Percentiles rank a stretch among this genome's conserved stretches.
These are phyloP conservation scores for Takashimella tepidaria DNA, from an alignment of 1,284 basidiomycete species.

Conservation along the genomic window DNA sequence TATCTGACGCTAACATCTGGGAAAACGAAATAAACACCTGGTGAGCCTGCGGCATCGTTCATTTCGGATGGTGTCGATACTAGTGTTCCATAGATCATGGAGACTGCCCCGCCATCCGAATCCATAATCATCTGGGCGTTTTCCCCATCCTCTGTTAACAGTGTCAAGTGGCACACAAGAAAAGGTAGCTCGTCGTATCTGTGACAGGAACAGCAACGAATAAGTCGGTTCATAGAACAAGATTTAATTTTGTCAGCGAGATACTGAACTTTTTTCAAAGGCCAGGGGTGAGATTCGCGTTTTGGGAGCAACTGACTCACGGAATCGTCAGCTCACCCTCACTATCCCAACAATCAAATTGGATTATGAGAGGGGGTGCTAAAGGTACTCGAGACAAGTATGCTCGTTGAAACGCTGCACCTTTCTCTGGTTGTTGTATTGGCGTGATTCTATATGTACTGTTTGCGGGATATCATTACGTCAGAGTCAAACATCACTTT, in stretches of 20 bases:
- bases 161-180: slow-evolving; percentile 68
- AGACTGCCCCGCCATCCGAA: slow-evolving; percentile 20
- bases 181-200: slow-evolving; percentile 74
- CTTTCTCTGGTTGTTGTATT: slow-evolving; percentile 70
- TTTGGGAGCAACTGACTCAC: too few relatives aligned
- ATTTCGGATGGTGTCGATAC: slow-evolving; percentile 73
- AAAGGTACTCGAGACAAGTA: slow-evolving; percentile 73
- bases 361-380: slow-evolving; percentile 71
- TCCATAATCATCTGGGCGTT: slow-evolving; percentile 28
- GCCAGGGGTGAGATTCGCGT: too few relatives aligned
- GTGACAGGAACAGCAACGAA: not conserved
- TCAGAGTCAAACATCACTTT: too few relatives aligned
- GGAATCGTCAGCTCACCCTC: slow-evolving; percentile 48
- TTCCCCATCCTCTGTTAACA: slow-evolving; percentile 46
- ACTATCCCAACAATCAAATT: slow-evolving; percentile 63
- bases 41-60: slow-evolving; percentile 67
- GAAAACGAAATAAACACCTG: slow-evolving; percentile 78
- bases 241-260: too few relatives aligned
- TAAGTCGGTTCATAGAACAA: too few relatives aligned
- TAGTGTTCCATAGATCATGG: slow-evolving; percentile 71
- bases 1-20: slow-evolving; percentile 79
- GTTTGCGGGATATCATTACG: not conserved
- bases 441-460: slow-evolving; percentile 45
- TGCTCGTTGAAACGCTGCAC: slow-evolving; percentile 69
- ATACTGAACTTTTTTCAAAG: too few relatives aligned